phyloP scores from a whole-genome alignment of 1,139 yeast genomes.

The Kodamaea fungicola region DNA sequence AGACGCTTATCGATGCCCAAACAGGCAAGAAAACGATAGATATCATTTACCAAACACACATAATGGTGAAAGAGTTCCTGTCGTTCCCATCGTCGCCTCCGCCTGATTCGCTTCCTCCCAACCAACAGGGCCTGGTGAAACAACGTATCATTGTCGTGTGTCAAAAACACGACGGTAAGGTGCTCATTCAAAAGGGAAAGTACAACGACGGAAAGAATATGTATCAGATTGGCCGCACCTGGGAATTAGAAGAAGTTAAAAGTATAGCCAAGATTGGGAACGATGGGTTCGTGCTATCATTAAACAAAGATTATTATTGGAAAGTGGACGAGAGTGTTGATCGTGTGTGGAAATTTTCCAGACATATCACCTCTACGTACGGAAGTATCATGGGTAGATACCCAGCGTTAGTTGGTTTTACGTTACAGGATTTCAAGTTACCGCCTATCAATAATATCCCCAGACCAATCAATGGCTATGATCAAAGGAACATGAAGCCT shows the following conservation, averaged over 20 bases:
- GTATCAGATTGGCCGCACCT: constrained; percentile 89
- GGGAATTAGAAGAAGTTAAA: constrained; percentile 78
- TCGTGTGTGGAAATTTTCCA: constrained; percentile 54
- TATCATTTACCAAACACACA: constrained; percentile 35
- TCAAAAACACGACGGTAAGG: constrained; percentile 52
- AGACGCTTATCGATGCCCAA: constrained; percentile 21
- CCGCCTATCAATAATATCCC: constrained; percentile 13
- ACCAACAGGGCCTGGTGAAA: constrained; percentile 36
- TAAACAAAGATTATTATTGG: constrained; percentile 89
- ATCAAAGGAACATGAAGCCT: not conserved
- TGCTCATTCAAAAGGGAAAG: constrained; percentile 82
- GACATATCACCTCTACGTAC: constrained; percentile 59
- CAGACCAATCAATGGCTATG: not conserved
- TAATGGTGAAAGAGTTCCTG: constrained; percentile 37
- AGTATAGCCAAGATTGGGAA: constrained; percentile 50
- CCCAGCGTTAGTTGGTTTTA: constrained; percentile 52
- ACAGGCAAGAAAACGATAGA: constrained; percentile 31
- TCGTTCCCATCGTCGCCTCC: constrained; percentile 40
- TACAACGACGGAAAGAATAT: constrained; percentile 64
- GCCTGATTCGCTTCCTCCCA: constrained; percentile 27
- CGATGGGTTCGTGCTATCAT: constrained; percentile 57
- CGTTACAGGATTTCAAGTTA: constrained; percentile 34
- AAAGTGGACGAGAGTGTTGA: constrained; percentile 67
- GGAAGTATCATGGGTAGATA: constrained; percentile 64
- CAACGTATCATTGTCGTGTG: constrained; percentile 41